A percentile compares a stretch with the other conserved stretches of the same genome.
phyloP scores from a whole-genome alignment of 768 basidiomycete genomes.

The Lepiota brunneoincarnata region DNA sequence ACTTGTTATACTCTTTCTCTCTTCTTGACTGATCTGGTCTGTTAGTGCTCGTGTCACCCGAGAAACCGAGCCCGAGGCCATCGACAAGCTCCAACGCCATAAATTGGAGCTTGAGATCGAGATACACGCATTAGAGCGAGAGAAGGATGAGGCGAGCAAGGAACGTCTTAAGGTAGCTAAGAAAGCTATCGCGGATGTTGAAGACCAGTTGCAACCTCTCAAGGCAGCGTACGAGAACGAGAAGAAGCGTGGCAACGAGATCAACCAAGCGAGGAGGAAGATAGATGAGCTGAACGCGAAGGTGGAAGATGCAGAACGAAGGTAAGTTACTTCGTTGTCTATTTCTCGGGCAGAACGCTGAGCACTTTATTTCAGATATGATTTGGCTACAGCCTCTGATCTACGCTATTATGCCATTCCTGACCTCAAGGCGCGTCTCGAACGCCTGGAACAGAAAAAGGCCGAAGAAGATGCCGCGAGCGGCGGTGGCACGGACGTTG shows the following conservation, averaged over 20 bases:
- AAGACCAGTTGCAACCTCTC: constrained; percentile 80
- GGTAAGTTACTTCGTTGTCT: constrained; percentile 37
- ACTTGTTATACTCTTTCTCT: neutral
- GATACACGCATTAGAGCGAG: constrained; percentile 90
- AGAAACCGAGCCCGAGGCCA: constrained; percentile 91
- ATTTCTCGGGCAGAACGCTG: constrained; percentile 13
- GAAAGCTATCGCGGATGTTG: constrained; percentile 79
- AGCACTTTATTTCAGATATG: constrained; percentile 42
- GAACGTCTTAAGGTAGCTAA: constrained; percentile 73
- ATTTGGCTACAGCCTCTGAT: constrained; percentile 79
- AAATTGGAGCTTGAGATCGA: constrained; percentile 93
- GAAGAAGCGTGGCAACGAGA: constrained; percentile 78
- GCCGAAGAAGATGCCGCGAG: constrained; percentile 62
- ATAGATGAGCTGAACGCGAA: constrained; percentile 93
- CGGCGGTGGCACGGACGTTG: constrained; percentile 58
- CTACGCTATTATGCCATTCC: constrained; percentile 91
- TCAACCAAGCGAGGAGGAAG: constrained; percentile 69
- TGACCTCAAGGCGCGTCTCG: constrained; percentile 74
- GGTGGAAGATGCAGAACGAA: constrained; percentile 88
- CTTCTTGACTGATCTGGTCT: constrained; percentile 4
- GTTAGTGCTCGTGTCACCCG: constrained; percentile 84
- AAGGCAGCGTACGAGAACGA: constrained; percentile 86
- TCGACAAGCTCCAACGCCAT: constrained; percentile 85
- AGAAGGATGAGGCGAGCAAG: constrained; percentile 87
- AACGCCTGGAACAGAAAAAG: constrained; percentile 71